These are phyloP conservation scores for Holtermanniella nyarrowii DNA, from an alignment of 768 basidiomycete genomes.

Conservation along the genomic window DNA sequence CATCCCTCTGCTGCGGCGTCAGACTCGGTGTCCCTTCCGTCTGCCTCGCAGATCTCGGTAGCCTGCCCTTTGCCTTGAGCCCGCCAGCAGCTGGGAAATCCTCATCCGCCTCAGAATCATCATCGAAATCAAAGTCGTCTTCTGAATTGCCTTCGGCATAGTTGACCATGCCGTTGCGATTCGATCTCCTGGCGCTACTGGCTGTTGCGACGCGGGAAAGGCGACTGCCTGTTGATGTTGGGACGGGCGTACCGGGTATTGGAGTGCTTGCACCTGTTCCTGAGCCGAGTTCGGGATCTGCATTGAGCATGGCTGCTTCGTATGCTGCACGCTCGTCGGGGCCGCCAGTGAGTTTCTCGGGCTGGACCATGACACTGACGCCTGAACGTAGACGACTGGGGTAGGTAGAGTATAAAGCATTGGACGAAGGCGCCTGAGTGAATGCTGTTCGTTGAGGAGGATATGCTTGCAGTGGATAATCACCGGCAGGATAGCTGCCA, in stretches of 20 bases:
- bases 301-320: slow-evolving; percentile 25
- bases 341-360: slow-evolving; percentile 49
- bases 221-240: slow-evolving; percentile 1
- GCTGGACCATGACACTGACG: slow-evolving; percentile 79
- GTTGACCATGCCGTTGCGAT: slow-evolving; percentile 23
- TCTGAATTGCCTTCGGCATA: slow-evolving; percentile 38
- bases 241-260: slow-evolving; percentile 21
- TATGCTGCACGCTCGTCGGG: slow-evolving; percentile 26
- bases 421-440: slow-evolving; percentile 37
- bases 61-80: slow-evolving; percentile 53
- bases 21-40: slow-evolving; percentile 1
- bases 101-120: slow-evolving; percentile 72
- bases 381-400: slow-evolving; percentile 85
- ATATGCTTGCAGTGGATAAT: not conserved
- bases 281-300: not conserved
- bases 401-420: slow-evolving; percentile 73
- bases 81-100: slow-evolving; percentile 63
- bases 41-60: slow-evolving; percentile 43
- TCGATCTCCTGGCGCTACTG: not conserved
- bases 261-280: slow-evolving; percentile 19
- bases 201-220: not conserved
- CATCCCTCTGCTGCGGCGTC: slow-evolving; percentile 7
- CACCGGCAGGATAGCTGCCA: not conserved
- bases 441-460: not conserved
- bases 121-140: slow-evolving; percentile 47